Percentiles rank a stretch among this genome's conserved stretches.
These are phyloP conservation scores for Allium fistulosum DNA, from an alignment of 106 monocot genomes.

Conservation along the genomic window DNA sequence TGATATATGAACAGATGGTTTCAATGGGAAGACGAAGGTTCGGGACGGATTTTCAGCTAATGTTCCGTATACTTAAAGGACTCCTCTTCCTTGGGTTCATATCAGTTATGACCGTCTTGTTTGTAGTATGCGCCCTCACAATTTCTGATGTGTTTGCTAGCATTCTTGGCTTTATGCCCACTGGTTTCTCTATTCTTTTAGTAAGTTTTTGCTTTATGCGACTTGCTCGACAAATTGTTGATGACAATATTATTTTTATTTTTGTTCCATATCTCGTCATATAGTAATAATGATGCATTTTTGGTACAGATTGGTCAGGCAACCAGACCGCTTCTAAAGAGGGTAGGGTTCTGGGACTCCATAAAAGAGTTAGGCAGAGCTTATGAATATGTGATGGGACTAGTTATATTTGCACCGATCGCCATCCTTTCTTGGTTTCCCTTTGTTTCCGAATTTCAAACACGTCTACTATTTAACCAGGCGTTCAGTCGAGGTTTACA, in stretches of 20 bases:
- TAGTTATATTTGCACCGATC: slow-evolving; percentile 64
- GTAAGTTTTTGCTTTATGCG: slow-evolving; percentile 24
- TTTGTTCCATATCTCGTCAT: not conserved
- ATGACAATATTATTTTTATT: not conserved
- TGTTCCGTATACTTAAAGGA: slow-evolving; percentile 89
- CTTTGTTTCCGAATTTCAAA: slow-evolving; percentile 91
- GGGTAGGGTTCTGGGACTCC: slow-evolving; percentile 72
- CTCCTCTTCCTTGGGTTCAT: slow-evolving; percentile 88
- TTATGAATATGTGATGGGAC: slow-evolving; percentile 85
- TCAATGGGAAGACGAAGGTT: slow-evolving; percentile 91
- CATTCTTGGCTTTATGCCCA: slow-evolving; percentile 85
- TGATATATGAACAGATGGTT: slow-evolving; percentile 53
- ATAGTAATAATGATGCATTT: too few species aligned
- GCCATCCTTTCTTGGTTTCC: slow-evolving; percentile 89
- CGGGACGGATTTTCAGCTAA: slow-evolving; percentile 87
- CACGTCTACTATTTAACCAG: slow-evolving; percentile 90
- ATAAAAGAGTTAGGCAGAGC: slow-evolving; percentile 83
- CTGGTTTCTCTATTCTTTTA: slow-evolving; percentile 77
- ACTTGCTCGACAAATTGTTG: too few species aligned
- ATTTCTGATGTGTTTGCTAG: slow-evolving; percentile 71
- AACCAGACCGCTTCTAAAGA: slow-evolving; percentile 29
- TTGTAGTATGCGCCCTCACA: slow-evolving; percentile 71
- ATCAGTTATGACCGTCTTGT: slow-evolving; percentile 75
- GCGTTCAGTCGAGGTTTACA: slow-evolving; percentile 93
- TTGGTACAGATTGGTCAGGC: slow-evolving; percentile 65